phyloP scores from a whole-genome alignment of 2,329 filamentous ascomycete genomes.

The Phyllosticta capitalensis region DNA sequence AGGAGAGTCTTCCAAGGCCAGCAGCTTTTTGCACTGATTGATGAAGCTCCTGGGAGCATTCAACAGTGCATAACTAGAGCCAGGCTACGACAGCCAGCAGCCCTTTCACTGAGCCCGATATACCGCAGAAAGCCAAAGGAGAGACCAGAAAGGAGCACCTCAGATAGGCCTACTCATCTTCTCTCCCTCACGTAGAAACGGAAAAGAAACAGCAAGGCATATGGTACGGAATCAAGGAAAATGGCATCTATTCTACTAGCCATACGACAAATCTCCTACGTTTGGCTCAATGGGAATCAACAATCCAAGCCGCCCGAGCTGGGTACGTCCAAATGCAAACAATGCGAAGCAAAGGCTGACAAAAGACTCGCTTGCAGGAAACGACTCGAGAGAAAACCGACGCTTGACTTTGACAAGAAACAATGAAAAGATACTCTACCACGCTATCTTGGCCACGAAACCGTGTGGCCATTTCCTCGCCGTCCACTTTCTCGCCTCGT shows the following conservation, averaged over 20 bases:
- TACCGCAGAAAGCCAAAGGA: too few relatives aligned
- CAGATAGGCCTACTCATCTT: background rate
- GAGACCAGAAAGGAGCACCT: too few relatives aligned
- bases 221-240: background rate
- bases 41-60: too few relatives aligned
- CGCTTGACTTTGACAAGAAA: background rate
- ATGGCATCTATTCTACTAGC: background rate
- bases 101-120: too few relatives aligned
- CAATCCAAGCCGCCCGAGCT: background rate
- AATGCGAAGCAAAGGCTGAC: background rate
- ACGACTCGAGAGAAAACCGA: background rate
- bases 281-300: background rate
- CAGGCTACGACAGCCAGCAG: too few relatives aligned
- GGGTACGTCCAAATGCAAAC: background rate
- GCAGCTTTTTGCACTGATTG: too few relatives aligned
- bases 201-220: background rate
- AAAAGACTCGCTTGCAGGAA: background rate
- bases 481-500: conserved; percentile 56
- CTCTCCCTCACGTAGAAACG: background rate
- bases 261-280: background rate
- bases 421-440: conserved; percentile 33
- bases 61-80: too few relatives aligned
- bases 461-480: conserved; percentile 52
- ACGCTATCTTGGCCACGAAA: conserved; percentile 51
- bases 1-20: too few relatives aligned